Evolutionary conservation across 106 monocot genomes (phyloP).

Genomic region (Dendrobium huoshanense): DNA sequence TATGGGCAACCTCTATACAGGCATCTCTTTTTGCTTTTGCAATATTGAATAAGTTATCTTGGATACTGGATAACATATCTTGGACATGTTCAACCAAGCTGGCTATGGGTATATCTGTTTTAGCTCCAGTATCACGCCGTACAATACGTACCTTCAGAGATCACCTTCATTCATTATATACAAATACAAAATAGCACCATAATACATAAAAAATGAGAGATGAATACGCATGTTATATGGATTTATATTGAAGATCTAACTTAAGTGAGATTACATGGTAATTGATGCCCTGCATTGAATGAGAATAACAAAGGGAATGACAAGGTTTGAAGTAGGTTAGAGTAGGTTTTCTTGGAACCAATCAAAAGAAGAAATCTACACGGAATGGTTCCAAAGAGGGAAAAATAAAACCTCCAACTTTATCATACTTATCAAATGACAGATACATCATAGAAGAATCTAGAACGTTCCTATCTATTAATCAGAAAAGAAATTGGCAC

Average conservation of each 20-base stretch:
- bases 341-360: neutral
- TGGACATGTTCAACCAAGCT: slow-evolving; percentile 57
- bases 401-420: no score
- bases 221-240: neutral
- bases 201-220: neutral
- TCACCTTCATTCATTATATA: neutral
- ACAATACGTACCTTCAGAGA: slow-evolving; percentile 65
- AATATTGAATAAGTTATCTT: slow-evolving; percentile 65
- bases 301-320: neutral
- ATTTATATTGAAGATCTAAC: neutral
- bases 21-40: slow-evolving; percentile 89
- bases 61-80: slow-evolving; percentile 46
- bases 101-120: slow-evolving; percentile 50
- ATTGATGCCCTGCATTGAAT: neutral
- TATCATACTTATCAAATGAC: no score
- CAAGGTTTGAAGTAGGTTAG: neutral
- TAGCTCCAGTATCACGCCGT: slow-evolving; percentile 82
- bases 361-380: neutral
- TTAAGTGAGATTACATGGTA: neutral
- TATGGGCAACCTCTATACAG: slow-evolving; percentile 50
- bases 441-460: no score
- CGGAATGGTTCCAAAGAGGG: no score
- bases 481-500: no score
- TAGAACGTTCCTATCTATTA: no score
- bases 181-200: neutral